Evolutionary conservation across 768 basidiomycete species (phyloP), one percentile per base, ranked within the genome.

Genomic region (Mrakia frigida): DNA sequence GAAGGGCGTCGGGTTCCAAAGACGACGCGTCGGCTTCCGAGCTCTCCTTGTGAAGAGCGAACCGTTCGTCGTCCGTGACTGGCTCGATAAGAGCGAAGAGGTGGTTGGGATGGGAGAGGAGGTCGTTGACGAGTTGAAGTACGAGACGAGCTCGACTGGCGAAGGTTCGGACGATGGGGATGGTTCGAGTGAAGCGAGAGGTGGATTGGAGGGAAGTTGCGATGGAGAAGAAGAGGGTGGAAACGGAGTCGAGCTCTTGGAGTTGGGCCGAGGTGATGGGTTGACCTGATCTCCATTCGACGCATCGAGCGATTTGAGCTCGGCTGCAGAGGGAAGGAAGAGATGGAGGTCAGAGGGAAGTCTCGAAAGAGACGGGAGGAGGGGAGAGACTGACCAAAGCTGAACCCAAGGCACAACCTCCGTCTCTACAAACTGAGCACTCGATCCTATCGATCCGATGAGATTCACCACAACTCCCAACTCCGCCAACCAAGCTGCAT

Each of bases 61-160:
- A 83, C 10, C 90, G 87, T 80, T 96, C 94, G 16, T 93, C 92
- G 2, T 87, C 82, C 0, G 91, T 90, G 21, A 92, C 86, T 9
- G 93, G 90, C 76, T 95, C 92, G 79, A 95, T 85, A 37, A 92
- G 85, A 79, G 90, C 90, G 1, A 90, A 89, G 18, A 97, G 87
- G 80, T 94, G 90, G 80, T 94, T 92, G 10, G 94, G 94, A 82
- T 98, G 94, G 0, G 92, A 90, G 67, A 96, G 86, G 0, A 92
- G 91, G 79, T 94, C 94, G 82, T 94, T 94, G 78, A 97, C 84
- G 79, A 94, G 91, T 81, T 94, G 93, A 0, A 97, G 86, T 35
- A 96, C 87, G 43, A 88, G 85, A 28, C 94, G 83, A 0, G 90
- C 89, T 77, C 88, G 88, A 0, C 85, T 85, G 3, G 89, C 88